Conservation (phyloP, 2,329 filamentous ascomycete genomes). For the Aspergillus sp. region DNA sequence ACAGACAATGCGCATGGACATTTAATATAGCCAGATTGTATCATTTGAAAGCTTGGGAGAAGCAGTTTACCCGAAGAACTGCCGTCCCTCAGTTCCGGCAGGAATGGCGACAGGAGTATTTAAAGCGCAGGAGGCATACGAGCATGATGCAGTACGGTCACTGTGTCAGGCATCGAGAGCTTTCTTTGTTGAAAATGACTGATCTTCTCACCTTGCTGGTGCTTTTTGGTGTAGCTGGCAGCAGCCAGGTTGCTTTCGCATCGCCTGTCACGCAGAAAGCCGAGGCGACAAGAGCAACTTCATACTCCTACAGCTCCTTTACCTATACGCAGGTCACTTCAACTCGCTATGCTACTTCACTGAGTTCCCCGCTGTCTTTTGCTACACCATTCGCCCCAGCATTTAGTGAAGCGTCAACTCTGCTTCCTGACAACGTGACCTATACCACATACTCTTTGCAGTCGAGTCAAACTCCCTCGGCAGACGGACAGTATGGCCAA, state of each 20-base stretch:
- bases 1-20: not conserved
- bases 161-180: not conserved
- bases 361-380: constrained; percentile 5
- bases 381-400: constrained; percentile 1
- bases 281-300: not conserved
- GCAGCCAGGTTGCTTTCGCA: not conserved
- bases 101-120: not conserved
- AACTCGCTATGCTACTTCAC: constrained; percentile 6
- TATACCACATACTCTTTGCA: constrained; percentile 9
- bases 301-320: constrained; percentile 6
- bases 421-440: constrained; percentile 1
- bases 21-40: not conserved
- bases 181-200: not conserved
- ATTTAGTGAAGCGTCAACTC: constrained; percentile 3
- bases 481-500: constrained; percentile 35
- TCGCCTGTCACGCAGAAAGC: not conserved
- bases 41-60: not conserved
- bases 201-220: not conserved
- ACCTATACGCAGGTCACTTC: constrained; percentile 10
- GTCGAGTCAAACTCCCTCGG: not conserved
- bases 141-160: too few relatives aligned
- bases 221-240: not conserved
- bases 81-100: not conserved
- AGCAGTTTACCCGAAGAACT: not conserved
- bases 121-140: not conserved